Evolutionary conservation across 371 early-diverging fungal genomes (phyloP).

Genomic region (Capillidium rhysosporum): DNA sequence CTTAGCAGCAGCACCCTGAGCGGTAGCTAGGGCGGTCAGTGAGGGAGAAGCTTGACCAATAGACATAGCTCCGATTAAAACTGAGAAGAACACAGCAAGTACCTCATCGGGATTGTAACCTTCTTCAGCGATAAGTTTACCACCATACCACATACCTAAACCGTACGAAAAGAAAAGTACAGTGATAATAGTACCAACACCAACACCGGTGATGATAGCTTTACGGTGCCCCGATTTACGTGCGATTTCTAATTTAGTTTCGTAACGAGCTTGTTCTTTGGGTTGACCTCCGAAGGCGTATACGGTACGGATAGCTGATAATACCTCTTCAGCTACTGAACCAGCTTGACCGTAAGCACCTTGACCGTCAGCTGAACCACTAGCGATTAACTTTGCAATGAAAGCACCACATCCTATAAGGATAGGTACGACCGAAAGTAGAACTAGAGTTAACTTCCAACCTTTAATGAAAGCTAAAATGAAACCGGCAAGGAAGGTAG

Average conservation of each 20-base stretch:
- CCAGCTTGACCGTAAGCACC: slow-evolving; percentile 35
- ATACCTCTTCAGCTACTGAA: slow-evolving; percentile 63
- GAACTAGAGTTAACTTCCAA: slow-evolving; percentile 49
- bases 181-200: slow-evolving; percentile 36
- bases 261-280: slow-evolving; percentile 30
- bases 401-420: slow-evolving; percentile 9
- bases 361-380: slow-evolving; percentile 15
- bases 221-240: slow-evolving; percentile 28
- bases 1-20: slow-evolving; percentile 32
- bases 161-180: slow-evolving; percentile 33
- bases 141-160: slow-evolving; percentile 30
- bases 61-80: slow-evolving; percentile 5
- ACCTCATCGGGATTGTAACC: background rate
- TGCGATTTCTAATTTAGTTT: slow-evolving; percentile 29
- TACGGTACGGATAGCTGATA: slow-evolving; percentile 74
- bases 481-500: slow-evolving; percentile 8
- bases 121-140: slow-evolving; percentile 15
- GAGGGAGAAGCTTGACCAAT: slow-evolving; percentile 14
- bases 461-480: slow-evolving; percentile 35
- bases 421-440: slow-evolving; percentile 28
- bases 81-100: slow-evolving; percentile 5
- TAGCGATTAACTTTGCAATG: slow-evolving; percentile 43
- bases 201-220: slow-evolving; percentile 27
- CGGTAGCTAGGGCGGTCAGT: slow-evolving; percentile 29
- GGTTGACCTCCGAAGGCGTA: slow-evolving; percentile 54